phyloP scores from a whole-genome alignment of 108 stramenopile species.

The Skeletonema marinoi region DNA sequence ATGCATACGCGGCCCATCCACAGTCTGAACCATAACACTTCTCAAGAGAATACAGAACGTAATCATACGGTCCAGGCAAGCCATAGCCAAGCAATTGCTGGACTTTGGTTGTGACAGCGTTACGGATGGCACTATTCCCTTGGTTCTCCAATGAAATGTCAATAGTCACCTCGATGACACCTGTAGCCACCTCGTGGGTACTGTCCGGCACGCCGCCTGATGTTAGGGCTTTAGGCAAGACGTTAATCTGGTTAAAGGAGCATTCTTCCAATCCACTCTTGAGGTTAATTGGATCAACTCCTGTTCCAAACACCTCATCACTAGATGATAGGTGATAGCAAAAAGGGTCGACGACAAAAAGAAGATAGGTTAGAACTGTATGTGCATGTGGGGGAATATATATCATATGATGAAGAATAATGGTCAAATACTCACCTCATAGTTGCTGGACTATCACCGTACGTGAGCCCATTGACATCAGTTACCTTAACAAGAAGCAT shows the following conservation, averaged over 20 bases:
- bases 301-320: slow-evolving; percentile 42
- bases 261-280: slow-evolving; percentile 34
- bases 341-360: neutral
- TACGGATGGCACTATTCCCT: slow-evolving; percentile 17
- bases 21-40: no score
- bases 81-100: slow-evolving; percentile 1
- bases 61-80: no score
- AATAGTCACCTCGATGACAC: slow-evolving; percentile 44
- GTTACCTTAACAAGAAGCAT: neutral
- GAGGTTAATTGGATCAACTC: slow-evolving; percentile 36
- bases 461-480: neutral
- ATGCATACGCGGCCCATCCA: no score
- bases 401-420: neutral
- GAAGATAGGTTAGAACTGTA: neutral
- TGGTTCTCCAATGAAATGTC: neutral
- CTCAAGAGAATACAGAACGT: no score
- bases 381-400: neutral
- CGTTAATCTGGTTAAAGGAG: slow-evolving; percentile 13
- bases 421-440: neutral
- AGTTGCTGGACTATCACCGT: neutral
- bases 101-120: slow-evolving; percentile 10
- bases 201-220: no score
- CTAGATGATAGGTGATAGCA: neutral
- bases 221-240: neutral
- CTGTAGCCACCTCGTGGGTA: slow-evolving; percentile 8